These are phyloP conservation scores for Zoysia pacifica DNA, from an alignment of 176 grass and related monocot genomes.

Conservation along the genomic window DNA sequence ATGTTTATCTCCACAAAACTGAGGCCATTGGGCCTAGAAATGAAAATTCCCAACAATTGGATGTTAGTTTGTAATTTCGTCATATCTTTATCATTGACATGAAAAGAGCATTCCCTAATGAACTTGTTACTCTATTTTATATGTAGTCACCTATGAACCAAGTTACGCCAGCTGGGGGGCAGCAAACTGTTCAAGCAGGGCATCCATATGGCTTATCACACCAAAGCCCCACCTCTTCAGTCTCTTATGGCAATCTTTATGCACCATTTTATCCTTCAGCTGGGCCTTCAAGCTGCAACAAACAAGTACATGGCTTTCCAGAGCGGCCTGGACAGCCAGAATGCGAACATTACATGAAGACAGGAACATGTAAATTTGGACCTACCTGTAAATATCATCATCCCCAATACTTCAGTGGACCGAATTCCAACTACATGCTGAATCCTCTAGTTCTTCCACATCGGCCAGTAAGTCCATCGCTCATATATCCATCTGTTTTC, in stretches of 20 bases:
- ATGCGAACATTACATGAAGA: constrained; percentile 75
- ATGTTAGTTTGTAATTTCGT: not conserved
- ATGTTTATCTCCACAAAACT: constrained; percentile 14
- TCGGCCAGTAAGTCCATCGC: constrained; percentile 52
- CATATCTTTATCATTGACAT: constrained; percentile 7
- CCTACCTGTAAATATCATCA: constrained; percentile 68
- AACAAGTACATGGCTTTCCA: constrained; percentile 55
- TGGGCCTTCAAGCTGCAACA: constrained; percentile 44
- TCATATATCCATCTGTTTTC: not conserved
- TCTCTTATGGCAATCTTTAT: constrained; percentile 52
- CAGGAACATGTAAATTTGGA: constrained; percentile 78
- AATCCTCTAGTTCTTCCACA: constrained; percentile 66
- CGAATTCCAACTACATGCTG: constrained; percentile 49
- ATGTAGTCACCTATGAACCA: constrained; percentile 58
- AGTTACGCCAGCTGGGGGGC: constrained; percentile 53
- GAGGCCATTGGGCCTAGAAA: not conserved
- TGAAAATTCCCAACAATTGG: not conserved
- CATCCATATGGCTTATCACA: constrained; percentile 56
- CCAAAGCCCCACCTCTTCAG: constrained; percentile 42
- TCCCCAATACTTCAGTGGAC: constrained; percentile 55
- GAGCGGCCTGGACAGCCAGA: constrained; percentile 78
- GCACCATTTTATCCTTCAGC: constrained; percentile 43
- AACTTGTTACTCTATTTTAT: constrained; percentile 5
- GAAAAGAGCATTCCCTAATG: constrained; percentile 1
- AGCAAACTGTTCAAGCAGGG: constrained; percentile 63